Evolutionary conservation across 2,329 filamentous ascomycete genomes (phyloP), one percentile per base, ranked within the genome.

Genomic region (Rachicladosporium sp.): DNA sequence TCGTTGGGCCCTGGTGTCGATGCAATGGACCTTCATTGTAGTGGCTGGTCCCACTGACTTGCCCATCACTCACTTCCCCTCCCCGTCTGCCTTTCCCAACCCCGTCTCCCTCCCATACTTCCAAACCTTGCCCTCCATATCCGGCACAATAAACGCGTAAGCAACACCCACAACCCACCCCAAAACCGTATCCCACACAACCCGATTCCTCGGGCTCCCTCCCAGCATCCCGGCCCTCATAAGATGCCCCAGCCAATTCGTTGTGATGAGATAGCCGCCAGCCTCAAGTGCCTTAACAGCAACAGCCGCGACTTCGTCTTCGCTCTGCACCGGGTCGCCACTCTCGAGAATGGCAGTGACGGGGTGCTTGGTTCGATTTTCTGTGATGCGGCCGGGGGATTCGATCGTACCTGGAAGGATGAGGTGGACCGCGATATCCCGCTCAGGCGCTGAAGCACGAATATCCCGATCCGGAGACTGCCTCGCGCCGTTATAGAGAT

Each of bases 351-450:
- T 69, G 49, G 77, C 72, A 3, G 88, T 94, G 36, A 95, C 70
- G 4, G 71, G 75, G 6, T 88, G 89, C 63, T 96, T 96, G 21
- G 74, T 73, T 51, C 67, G 61, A 53, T 93, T 80, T 64, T 96
- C 89, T 12, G 74, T 69, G 44, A 80, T 79, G 37, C 80, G 73
- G 1, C 88, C 87, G 0, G 85, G 79, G 5, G 74, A 80, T 10
- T 77, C 69, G 47, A 98, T 96, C 2, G 82, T 85, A 38, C 82
- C 89, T 0, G 91, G 91, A 52, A 79, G 83, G 9, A 96, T 76
- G 32, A 85, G 73, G 54, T 93, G 85, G 12, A 95, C 70, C 50
- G 82, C 76, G 39, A 96, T 79, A 43, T 78, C 73, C 33, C 80
- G 74, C 38, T 80, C 60, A 1, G 70, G 68, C 29, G 63, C 61